Percentiles rank a stretch among this genome's conserved stretches.
phyloP scores from a whole-genome alignment of 768 basidiomycete genomes.

The Tricholoma bakamatsutake region DNA sequence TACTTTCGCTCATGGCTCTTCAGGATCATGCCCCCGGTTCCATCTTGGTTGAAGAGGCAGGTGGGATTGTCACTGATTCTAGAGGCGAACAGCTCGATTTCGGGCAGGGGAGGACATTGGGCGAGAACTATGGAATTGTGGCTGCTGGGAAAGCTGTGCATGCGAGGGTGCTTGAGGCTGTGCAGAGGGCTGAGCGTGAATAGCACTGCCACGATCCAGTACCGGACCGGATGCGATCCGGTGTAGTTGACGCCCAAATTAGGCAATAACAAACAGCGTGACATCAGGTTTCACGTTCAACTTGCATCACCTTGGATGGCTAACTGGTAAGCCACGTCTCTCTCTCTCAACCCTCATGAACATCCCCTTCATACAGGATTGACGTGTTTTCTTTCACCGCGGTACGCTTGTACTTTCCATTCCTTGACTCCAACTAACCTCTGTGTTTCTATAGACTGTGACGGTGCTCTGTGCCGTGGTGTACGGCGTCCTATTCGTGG shows the following conservation, averaged over 20 bases:
- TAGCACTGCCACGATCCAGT: too few relatives aligned
- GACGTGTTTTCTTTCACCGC: neutral
- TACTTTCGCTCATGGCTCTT: neutral
- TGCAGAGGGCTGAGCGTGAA: slow-evolving; percentile 62
- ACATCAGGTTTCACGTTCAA: too few relatives aligned
- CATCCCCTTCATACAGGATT: neutral
- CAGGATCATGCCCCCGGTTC: slow-evolving; percentile 90
- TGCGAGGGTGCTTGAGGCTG: slow-evolving; percentile 61
- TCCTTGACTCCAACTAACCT: neutral
- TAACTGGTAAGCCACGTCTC: too few relatives aligned
- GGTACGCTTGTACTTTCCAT: neutral
- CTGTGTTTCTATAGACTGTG: slow-evolving; percentile 37
- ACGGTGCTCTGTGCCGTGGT: slow-evolving; percentile 40
- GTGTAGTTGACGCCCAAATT: too few relatives aligned
- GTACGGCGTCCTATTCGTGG: slow-evolving; percentile 34
- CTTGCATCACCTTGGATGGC: too few relatives aligned
- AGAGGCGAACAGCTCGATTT: slow-evolving; percentile 78
- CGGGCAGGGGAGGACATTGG: slow-evolving; percentile 78
- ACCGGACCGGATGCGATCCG: too few relatives aligned
- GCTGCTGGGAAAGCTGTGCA: slow-evolving; percentile 76
- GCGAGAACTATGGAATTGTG: slow-evolving; percentile 83
- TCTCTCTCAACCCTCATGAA: too few relatives aligned
- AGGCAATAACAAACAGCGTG: too few relatives aligned
- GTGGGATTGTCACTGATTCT: slow-evolving; percentile 84
- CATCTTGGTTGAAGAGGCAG: slow-evolving; percentile 82